Evolutionary conservation across 257 asterid genomes (phyloP).

Genomic region (Solanum clarkiae): DNA sequence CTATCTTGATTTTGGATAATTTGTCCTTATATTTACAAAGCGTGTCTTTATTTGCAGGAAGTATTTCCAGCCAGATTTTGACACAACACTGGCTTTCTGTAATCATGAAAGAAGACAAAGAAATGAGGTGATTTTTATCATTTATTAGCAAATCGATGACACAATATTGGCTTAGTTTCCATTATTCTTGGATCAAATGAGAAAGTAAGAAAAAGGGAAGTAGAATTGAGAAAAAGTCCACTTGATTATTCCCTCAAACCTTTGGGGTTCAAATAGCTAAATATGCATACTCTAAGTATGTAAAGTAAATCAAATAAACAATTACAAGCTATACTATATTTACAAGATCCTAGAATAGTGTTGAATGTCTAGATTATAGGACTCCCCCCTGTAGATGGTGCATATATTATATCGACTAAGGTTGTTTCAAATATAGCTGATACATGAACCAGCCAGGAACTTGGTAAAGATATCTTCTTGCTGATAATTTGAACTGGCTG

Average conservation of each 20-base stretch:
- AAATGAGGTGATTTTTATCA: conserved; percentile 47
- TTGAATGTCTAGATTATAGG: not conserved
- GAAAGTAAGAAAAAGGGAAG: not conserved
- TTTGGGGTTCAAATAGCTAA: not conserved
- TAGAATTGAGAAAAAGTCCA: not conserved
- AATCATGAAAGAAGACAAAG: conserved; percentile 83
- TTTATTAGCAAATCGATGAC: not conserved
- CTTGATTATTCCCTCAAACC: not conserved
- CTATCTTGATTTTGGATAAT: not conserved
- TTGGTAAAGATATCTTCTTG: not conserved
- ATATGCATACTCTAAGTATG: not conserved
- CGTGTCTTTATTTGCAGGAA: conserved; percentile 38
- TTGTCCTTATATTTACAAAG: conserved; percentile 2
- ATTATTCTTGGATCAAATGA: not conserved
- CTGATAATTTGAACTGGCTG: not conserved
- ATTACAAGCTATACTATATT: not conserved
- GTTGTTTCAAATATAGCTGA: not conserved
- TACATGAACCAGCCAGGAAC: not conserved
- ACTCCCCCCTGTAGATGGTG: not conserved
- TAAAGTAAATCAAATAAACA: not conserved
- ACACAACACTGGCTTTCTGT: conserved; percentile 74
- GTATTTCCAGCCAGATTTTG: conserved; percentile 84
- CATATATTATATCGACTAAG: not conserved
- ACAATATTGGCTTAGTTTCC: not conserved
- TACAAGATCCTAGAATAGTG: not conserved